Base-by-base conservation (phyloP, 352 stramenopile genomes). In the Elongisporangium anandrum region DNA sequence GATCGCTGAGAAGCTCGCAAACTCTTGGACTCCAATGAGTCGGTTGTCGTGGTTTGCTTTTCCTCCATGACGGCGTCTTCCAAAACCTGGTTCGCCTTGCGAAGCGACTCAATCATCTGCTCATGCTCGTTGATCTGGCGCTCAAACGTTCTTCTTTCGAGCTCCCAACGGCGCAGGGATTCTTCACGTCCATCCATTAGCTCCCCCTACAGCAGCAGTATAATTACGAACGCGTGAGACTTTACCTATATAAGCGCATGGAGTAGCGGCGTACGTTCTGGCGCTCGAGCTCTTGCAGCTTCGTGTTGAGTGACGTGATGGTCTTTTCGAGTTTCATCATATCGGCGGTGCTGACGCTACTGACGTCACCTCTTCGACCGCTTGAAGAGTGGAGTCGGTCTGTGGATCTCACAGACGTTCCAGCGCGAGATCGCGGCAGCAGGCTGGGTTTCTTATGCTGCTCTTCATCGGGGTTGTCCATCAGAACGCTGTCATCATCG, bases 111-210 rank as follows among this genome's bases (percentile, higher is more conserved):
- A 26, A 90, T 75, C 55, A 65, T 75, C 15, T 84, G 79, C 52
- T 92, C 83, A 1, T 77, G 77, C 9, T 90, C 70, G 56, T 71
- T 76, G 23, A 88, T 65, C 63, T 84, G 73, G 47, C 69, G 72
- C 53, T 90, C 80, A 56, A 88, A 90, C 52, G 83, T 77, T 57
- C 90, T 75, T 6, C 78, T 77, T 56, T 92, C 83, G 39, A 90
- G 52, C 45, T 85, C 66, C 83, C 83, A 92, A 12, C 80, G 77
- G 19, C 77, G 67, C 45, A 68, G 77, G 21, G 76, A 79, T 61
- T 90, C 80, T 63, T 90, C 83, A 19, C 75, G 80, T 38, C 57
- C 61, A 59, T 86, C 80, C 54, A 77, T 56, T 5, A 90, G 54
- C 59, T 90, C 77, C 17, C 81, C 76, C 79, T 92, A 52, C 29